phyloP scores from a whole-genome alignment of 148 eudicot genomes.

The Salicornia ramosissima region DNA sequence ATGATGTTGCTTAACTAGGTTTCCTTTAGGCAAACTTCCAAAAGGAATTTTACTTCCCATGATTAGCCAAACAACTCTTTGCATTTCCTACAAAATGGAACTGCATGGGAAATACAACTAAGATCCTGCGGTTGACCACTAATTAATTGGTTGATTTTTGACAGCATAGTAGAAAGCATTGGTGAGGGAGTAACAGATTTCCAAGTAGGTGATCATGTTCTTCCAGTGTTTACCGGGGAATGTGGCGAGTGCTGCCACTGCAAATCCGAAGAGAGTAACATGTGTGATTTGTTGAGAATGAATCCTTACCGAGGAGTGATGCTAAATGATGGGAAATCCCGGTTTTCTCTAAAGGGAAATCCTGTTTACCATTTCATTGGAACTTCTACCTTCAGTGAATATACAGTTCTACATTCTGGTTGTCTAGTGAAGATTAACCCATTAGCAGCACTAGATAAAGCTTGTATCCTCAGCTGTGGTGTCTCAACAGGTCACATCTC shows the following conservation, averaged over 20 bases:
- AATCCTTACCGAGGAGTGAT: slow-evolving; percentile 37
- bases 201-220: slow-evolving; percentile 41
- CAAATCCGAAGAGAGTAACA: slow-evolving; percentile 45
- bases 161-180: slow-evolving; percentile 38
- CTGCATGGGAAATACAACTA: too few relatives aligned
- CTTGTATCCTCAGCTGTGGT: slow-evolving; percentile 45
- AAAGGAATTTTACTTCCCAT: too few relatives aligned
- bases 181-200: slow-evolving; percentile 40
- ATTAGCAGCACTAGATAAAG: slow-evolving; percentile 34
- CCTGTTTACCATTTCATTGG: slow-evolving; percentile 42
- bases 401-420: slow-evolving; percentile 40
- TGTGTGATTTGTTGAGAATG: slow-evolving; percentile 36
- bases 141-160: too few relatives aligned
- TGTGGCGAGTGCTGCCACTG: slow-evolving; percentile 43
- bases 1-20: too few relatives aligned
- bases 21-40: too few relatives aligned
- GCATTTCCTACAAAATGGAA: too few relatives aligned
- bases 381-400: slow-evolving; percentile 37
- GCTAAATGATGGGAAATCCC: slow-evolving; percentile 39
- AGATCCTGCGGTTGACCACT: too few relatives aligned
- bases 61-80: too few relatives aligned
- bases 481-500: slow-evolving; percentile 35
- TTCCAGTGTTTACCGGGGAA: slow-evolving; percentile 46
- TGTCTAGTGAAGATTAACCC: slow-evolving; percentile 43
- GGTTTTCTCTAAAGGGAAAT: slow-evolving; percentile 32